Conservation (phyloP, 1,139 yeast genomes). For the Debaryomycetaceae sp. region DNA sequence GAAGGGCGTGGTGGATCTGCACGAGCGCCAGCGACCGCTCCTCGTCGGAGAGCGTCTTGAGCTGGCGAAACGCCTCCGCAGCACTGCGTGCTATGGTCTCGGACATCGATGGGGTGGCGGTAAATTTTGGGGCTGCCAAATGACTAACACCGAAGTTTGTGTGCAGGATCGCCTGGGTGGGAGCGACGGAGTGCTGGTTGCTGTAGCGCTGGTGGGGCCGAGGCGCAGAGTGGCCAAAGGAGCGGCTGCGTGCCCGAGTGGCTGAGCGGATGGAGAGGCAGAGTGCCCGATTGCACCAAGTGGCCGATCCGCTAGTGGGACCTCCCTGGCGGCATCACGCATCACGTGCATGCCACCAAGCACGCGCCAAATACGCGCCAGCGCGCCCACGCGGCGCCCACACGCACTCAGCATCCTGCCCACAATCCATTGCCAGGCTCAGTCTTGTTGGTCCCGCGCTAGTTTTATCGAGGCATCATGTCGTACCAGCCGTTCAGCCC, state of each 20-base stretch:
- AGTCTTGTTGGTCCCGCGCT: neutral
- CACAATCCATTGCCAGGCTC: neutral
- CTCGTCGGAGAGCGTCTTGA: constrained; percentile 72
- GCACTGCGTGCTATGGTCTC: constrained; percentile 78
- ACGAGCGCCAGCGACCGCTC: constrained; percentile 71
- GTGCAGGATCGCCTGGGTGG: neutral
- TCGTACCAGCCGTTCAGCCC: constrained; percentile 7
- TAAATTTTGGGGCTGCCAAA: neutral
- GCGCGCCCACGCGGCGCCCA: neutral
- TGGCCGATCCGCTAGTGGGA: no score
- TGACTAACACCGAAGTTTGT: neutral
- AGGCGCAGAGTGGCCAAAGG: constrained; percentile 1
- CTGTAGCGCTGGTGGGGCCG: neutral
- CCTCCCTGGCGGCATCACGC: no score
- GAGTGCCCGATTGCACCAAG: no score
- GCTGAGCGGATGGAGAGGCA: no score
- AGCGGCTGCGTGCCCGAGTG: no score
- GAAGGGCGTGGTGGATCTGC: constrained; percentile 66
- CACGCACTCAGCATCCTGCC: neutral
- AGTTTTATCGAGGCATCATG: constrained; percentile 1
- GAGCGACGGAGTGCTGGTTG: constrained; percentile 1
- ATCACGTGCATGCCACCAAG: constrained; percentile 1
- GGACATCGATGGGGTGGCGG: constrained; percentile 32
- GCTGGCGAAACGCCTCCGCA: constrained; percentile 68
- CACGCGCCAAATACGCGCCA: neutral